Base-by-base conservation (phyloP, 2,329 filamentous ascomycete genomes). In the Colletotrichum tabaci region DNA sequence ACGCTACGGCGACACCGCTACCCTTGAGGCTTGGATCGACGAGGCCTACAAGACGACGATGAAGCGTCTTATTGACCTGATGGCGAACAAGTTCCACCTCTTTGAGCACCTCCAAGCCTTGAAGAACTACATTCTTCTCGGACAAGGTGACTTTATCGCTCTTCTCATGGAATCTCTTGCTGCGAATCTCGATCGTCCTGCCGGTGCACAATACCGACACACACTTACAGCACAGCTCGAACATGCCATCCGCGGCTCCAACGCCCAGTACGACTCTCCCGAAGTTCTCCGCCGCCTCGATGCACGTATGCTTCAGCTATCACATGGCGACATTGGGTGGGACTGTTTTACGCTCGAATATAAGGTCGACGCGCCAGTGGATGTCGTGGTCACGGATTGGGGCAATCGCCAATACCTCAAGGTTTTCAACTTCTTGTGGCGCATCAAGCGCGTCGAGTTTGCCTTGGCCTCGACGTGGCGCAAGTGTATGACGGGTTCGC, bases 271-370 rank as follows among this genome's bases (percentile, higher is more conserved):
- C 79, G 96, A 99, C 81, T 93, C 93, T 4, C 90, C 94, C 1
- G 97, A 99, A 79, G 95, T 99, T 6, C 89, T 99, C 38, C 91
- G 94, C 6, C 91, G 96, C 13, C 88, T 99, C 4, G 96, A 99
- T 82, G 96, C 96, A n/a, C 93, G 97, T 73, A 98, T 99, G 96
- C 88, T 99, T 50, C 96, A 98, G 83, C 88, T 98, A 7, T 97
- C 93, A 10, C 95, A 98, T 77, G 96, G 96, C 62, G 96, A 99
- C 77, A 98, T 98, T 64, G 96, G 96, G 61, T 99, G 96, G 96
- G 96, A 99, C 79, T 98, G 97, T 79, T 99, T 99, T 83, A 99
- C 96, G 0, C 90, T 99, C 10, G 97, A 99, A 80, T 99, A 99
- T 84, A 98, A 98, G 81, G 96, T 99, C 76, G 95, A 98, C 80